Conservation (phyloP, 2,329 filamentous ascomycete genomes). For the Rachicladosporium sp. region DNA sequence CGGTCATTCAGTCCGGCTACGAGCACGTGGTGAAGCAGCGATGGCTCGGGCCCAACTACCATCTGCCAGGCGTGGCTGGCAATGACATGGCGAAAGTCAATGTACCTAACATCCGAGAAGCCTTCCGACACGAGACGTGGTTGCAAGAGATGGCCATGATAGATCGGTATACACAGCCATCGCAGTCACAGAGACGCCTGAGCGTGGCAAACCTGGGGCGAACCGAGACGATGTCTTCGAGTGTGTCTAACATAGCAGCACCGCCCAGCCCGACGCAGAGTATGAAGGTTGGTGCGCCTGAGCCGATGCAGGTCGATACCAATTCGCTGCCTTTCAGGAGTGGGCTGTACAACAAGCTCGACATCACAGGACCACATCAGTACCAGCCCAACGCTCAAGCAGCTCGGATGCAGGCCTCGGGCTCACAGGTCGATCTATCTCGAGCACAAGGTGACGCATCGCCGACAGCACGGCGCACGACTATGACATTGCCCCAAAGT, state of each 20-base stretch:
- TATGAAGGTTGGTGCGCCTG: constrained; percentile 29
- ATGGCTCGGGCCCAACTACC: constrained; percentile 74
- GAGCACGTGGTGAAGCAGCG: constrained; percentile 79
- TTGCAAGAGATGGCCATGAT: constrained; percentile 70
- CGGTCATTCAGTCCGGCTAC: constrained; percentile 87
- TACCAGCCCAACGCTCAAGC: constrained; percentile 23
- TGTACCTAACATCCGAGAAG: constrained; percentile 82
- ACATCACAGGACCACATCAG: constrained; percentile 16
- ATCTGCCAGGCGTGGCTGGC: constrained; percentile 65
- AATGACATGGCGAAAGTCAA: constrained; percentile 96
- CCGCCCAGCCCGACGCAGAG: constrained; percentile 28
- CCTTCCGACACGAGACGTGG: constrained; percentile 78
- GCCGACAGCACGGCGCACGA: constrained; percentile 5
- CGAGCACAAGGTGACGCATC: constrained; percentile 14
- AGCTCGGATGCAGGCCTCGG: constrained; percentile 23
- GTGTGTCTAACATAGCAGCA: constrained; percentile 7
- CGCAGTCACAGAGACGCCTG: constrained; percentile 8
- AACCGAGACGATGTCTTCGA: constrained; percentile 3
- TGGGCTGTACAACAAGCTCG: neutral
- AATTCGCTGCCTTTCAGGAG: constrained; percentile 6
- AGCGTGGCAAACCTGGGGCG: constrained; percentile 19
- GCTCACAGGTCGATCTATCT: constrained; percentile 21
- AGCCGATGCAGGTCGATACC: constrained; percentile 18
- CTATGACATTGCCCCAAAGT: constrained; percentile 5
- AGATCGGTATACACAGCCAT: constrained; percentile 28